Percentiles rank a stretch among this genome's conserved stretches.
Evolutionary conservation across 148 eudicot genomes (phyloP).

Genomic region (Amaranthus hypochondriacus): DNA sequence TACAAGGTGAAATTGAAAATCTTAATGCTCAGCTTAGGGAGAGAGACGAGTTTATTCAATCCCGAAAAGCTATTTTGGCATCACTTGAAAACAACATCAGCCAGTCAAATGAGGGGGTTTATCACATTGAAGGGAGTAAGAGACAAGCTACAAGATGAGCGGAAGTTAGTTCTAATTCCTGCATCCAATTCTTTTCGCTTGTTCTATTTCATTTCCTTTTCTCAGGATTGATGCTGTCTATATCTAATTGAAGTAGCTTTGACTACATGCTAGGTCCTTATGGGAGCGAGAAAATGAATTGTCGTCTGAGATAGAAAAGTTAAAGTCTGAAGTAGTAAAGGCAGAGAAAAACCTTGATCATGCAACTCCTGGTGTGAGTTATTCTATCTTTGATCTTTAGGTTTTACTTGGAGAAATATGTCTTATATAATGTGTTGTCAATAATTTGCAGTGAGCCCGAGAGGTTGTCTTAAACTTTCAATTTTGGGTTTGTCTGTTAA

Average conservation of each 20-base stretch:
- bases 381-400: not conserved
- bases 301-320: conserved; percentile 66
- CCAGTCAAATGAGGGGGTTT: conserved; percentile 48
- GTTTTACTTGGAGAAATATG: not conserved
- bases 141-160: conserved; percentile 75
- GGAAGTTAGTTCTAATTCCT: conserved; percentile 55
- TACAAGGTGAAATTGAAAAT: conserved; percentile 60
- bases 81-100: conserved; percentile 48
- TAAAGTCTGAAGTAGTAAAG: conserved; percentile 79
- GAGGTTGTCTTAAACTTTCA: not conserved
- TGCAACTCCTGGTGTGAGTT: conserved; percentile 95
- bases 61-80: conserved; percentile 43
- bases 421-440: not conserved
- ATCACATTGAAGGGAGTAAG: conserved; percentile 58
- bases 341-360: conserved; percentile 94
- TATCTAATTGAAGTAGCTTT: not conserved
- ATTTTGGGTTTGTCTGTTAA: not conserved
- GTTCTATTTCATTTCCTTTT: not conserved
- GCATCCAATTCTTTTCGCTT: not conserved
- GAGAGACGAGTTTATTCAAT: conserved; percentile 50
- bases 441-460: not conserved
- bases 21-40: conserved; percentile 52
- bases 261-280: conserved; percentile 47
- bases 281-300: conserved; percentile 88
- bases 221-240: not conserved